A percentile compares a stretch with the other conserved stretches of the same genome.
phyloP scores from a whole-genome alignment of 306 rosid genomes.

The Cercis canadensis region DNA sequence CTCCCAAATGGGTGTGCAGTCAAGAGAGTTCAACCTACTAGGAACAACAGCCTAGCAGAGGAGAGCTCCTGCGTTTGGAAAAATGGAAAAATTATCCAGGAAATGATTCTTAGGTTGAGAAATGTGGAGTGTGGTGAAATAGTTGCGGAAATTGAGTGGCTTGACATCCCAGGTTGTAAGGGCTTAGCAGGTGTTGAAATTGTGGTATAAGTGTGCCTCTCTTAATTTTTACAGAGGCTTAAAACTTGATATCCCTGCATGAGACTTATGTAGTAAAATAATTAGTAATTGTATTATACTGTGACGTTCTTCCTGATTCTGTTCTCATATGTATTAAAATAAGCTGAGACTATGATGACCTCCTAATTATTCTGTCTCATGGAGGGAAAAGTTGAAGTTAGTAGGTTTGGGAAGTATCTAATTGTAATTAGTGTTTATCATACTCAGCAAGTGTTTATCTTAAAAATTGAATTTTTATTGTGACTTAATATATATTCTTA shows the following conservation, averaged over 20 bases:
- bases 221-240: too few species aligned
- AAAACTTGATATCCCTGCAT: not conserved
- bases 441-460: too few species aligned
- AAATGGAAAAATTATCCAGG: slow-evolving; percentile 63
- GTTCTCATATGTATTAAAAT: not conserved
- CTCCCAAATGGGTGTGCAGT: slow-evolving; percentile 71
- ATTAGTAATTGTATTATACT: slow-evolving; percentile 1
- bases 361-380: not conserved
- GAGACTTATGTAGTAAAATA: not conserved
- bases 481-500: too few species aligned
- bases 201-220: not conserved
- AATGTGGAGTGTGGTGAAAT: slow-evolving; percentile 83
- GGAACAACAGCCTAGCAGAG: slow-evolving; percentile 58
- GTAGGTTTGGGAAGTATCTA: not conserved
- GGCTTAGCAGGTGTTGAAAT: slow-evolving; percentile 34
- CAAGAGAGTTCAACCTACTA: slow-evolving; percentile 63
- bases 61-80: slow-evolving; percentile 78
- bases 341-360: slow-evolving; percentile 1
- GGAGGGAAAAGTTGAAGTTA: not conserved
- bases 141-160: slow-evolving; percentile 67
- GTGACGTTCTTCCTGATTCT: not conserved
- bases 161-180: slow-evolving; percentile 52
- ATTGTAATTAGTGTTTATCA: too few species aligned
- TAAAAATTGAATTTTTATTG: too few species aligned
- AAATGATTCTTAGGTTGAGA: slow-evolving; percentile 69